Evolutionary conservation across 371 early-diverging fungal genomes (phyloP), one percentile per base, ranked within the genome.

Genomic region (Syncephalastrum racemosum): DNA sequence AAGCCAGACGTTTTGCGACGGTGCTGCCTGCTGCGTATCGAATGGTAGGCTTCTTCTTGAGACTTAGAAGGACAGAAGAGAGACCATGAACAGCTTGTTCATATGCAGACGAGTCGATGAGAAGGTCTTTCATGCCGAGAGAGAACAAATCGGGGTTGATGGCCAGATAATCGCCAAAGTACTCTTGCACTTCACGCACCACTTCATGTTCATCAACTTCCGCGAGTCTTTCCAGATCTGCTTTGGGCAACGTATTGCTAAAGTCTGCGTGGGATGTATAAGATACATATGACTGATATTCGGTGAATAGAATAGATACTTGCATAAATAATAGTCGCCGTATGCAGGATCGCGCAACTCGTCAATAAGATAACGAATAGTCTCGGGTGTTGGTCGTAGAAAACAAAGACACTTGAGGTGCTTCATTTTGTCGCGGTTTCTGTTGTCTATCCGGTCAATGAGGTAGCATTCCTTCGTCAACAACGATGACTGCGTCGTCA

Each of bases 381-480:
- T 87, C 39, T 92, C 89, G 8, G 83, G 75, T 0, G 94, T 89
- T 1, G 98, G 97, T 41, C 99, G 70, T 14, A 94, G 60, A 66
- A 97, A 96, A 59, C 89, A 89, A 40, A 98, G 79, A 59, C 97
- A 97, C 64, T 96, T 96, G 45, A 98, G 67, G 70, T 96, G 96
- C 50, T 86, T 85, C 91, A 97, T 92, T 64, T 87, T 91, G 56
- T 96, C 97, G 25, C 94, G 75, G 15, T 86, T 72, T 46, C 67
- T 59, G 64, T 94, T 93, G 54, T 93, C 97, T 16, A 98, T 84
- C 23, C 91, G 80, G 70, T 98, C 98, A 14, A 97, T 90, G 25
- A 98, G 81, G 63, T 91, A 98, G 18, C 94, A 89, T 69, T 97
- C 97, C 58, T 91, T 91, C 22, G 92, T 78, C 10, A 98, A 79